phyloP scores from a whole-genome alignment of 2,329 filamentous ascomycete species.

The Scedosporium dehoogii region DNA sequence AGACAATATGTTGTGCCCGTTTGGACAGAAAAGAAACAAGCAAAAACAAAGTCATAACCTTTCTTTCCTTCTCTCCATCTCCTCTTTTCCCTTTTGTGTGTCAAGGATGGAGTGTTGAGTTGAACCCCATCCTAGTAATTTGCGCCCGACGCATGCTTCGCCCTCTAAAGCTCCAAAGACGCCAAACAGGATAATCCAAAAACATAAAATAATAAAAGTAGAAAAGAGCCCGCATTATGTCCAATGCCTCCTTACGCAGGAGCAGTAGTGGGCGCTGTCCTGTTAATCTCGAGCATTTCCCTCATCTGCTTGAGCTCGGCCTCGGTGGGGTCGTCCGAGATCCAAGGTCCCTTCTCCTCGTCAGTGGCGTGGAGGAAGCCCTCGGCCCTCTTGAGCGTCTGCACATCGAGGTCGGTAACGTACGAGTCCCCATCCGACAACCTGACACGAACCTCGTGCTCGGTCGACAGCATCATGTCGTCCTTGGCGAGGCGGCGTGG shows the following conservation, averaged over 20 bases:
- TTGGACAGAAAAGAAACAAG: neutral
- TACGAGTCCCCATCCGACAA: slow-evolving; percentile 68
- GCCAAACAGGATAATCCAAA: neutral
- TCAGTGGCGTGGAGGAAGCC: slow-evolving; percentile 71
- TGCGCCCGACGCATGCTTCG: neutral
- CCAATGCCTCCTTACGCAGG: neutral
- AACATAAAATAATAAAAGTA: neutral
- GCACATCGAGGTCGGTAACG: slow-evolving; percentile 86
- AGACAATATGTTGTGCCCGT: neutral
- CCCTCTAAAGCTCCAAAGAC: neutral
- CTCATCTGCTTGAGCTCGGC: slow-evolving; percentile 53
- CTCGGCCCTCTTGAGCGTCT: slow-evolving; percentile 80
- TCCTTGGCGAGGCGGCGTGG: slow-evolving; percentile 85
- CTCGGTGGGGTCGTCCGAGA: slow-evolving; percentile 59
- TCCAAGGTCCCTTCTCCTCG: slow-evolving; percentile 81
- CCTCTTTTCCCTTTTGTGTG: neutral
- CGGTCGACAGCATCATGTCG: slow-evolving; percentile 95
- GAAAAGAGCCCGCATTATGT: neutral
- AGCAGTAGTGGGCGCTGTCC: neutral
- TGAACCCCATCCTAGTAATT: neutral
- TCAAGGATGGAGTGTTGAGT: too few species aligned
- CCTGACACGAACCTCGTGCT: slow-evolving; percentile 84
- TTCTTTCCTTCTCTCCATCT: neutral
- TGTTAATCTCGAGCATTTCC: slow-evolving; percentile 28
- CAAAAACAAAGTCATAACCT: neutral